Evolutionary conservation across 2,329 filamentous ascomycete genomes (phyloP), one percentile per base, ranked within the genome.

Genomic region (Clarireedia paspali): DNA sequence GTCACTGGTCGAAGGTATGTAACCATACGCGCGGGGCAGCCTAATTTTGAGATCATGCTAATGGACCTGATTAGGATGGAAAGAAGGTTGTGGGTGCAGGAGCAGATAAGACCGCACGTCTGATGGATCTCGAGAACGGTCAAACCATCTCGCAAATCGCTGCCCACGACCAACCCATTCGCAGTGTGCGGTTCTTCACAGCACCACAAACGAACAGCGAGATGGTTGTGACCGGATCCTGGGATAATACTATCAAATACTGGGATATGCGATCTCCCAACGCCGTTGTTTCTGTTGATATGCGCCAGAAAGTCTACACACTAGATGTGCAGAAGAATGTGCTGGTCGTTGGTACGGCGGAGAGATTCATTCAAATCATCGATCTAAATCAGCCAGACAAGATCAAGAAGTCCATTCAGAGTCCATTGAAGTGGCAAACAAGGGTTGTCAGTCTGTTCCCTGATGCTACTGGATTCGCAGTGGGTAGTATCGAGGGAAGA

Each of bases 391-490:
- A 95, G 59, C 94, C 94, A 4, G 83, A 82, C 53, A 90, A 89
- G 66, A 90, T 96, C 73, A 96, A 95, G 82, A 99, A 99, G 80
- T 92, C 89, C 9, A 81, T 96, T 50, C 90, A 96, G 74, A 96
- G 90, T 68, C 94, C 94, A 3, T 80, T 99, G 46, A 99, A 99
- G 75, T 99, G 91, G 90, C 94, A 99, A 78, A 99, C 94, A 1
- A 80, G 92, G 57, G 90, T 95, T 12, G 89, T 97, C 51, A 94
- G 88, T 75, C 97, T 92, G 76, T 99, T 99, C 71, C 84, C 86
- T 14, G 92, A 99, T 70, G 88, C 90, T 6, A 85, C 84, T 0
- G 94, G 94, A 5, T 99, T 95, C 68, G 94, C 94, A 1, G 89
- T 99, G 50, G 94, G 94, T 54, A 95, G 89, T 69, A 96, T 99